Evolutionary conservation across 225 moss, liverwort and hornwort species (phyloP).

Genomic region (Anthoceros angustus): DNA sequence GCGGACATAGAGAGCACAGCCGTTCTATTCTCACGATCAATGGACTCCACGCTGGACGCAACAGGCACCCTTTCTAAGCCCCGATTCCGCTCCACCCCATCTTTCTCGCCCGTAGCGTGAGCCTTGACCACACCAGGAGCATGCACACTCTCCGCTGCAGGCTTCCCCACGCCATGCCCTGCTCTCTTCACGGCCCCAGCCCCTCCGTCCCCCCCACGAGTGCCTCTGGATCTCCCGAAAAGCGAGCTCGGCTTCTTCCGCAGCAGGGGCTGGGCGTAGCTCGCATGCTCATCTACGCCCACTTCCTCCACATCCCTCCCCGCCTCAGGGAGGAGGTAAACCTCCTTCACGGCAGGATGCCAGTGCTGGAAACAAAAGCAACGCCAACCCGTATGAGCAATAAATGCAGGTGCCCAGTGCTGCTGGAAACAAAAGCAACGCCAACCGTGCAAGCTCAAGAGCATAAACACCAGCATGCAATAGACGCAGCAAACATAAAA

Average conservation of each 20-base stretch:
- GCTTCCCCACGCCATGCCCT: background rate
- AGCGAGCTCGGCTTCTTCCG: constrained; percentile 23
- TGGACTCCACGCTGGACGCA: constrained; percentile 22
- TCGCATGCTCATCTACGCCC: constrained; percentile 30
- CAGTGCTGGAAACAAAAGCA: constrained; percentile 41
- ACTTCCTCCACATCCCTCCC: constrained; percentile 2
- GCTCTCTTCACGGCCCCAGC: background rate
- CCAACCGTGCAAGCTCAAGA: background rate
- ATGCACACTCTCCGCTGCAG: background rate
- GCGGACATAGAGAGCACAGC: constrained; percentile 60
- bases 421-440: background rate
- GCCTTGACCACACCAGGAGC: background rate
- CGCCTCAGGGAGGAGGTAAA: constrained; percentile 5
- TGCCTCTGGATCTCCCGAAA: constrained; percentile 33
- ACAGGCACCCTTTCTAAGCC: constrained; percentile 23
- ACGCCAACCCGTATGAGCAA: background rate
- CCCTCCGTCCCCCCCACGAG: constrained; percentile 13
- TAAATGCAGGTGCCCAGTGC: background rate
- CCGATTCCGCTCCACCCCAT: constrained; percentile 20
- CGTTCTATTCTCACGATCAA: constrained; percentile 57
- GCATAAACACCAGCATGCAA: background rate
- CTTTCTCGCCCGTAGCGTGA: constrained; percentile 20
- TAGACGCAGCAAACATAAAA: background rate
- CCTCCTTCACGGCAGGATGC: constrained; percentile 24
- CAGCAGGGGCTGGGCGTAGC: constrained; percentile 32